Evolutionary conservation across 2,329 filamentous ascomycete genomes (phyloP).

Genomic region (Alternaria gaisen): DNA sequence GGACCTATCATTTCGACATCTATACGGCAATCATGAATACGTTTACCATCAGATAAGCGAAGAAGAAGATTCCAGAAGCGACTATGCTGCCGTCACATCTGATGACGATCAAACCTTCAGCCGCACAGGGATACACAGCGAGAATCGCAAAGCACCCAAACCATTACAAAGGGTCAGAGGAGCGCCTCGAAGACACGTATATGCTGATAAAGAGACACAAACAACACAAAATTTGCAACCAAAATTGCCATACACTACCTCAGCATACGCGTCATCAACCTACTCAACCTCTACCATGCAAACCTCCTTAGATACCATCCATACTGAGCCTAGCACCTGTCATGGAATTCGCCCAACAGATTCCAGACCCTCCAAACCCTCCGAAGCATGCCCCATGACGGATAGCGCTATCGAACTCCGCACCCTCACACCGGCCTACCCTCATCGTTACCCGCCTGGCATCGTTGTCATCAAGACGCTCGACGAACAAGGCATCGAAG

Average conservation of each 20-base stretch:
- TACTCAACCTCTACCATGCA: not conserved
- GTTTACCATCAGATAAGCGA: not conserved
- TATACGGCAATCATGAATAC: not conserved
- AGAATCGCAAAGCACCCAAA: not conserved
- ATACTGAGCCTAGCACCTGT: not conserved
- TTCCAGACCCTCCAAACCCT: not conserved
- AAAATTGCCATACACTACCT: not conserved
- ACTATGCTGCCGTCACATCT: not conserved
- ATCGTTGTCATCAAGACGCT: constrained; percentile 8
- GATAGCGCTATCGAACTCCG: constrained; percentile 2
- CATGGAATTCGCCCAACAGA: not conserved
- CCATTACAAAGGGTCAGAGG: not conserved
- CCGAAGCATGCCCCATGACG: not conserved
- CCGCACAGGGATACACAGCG: not conserved
- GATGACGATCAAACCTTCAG: no score
- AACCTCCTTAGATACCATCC: not conserved
- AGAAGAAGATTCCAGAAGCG: not conserved
- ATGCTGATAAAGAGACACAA: not conserved
- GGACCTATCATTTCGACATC: not conserved
- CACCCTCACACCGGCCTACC: not conserved
- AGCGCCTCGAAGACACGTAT: not conserved
- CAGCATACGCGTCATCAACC: not conserved
- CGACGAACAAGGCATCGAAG: constrained; percentile 2
- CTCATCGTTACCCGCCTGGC: not conserved
- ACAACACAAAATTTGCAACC: not conserved